Evolutionary conservation across 768 basidiomycete species (phyloP).

Genomic region (Lentinula boryana): DNA sequence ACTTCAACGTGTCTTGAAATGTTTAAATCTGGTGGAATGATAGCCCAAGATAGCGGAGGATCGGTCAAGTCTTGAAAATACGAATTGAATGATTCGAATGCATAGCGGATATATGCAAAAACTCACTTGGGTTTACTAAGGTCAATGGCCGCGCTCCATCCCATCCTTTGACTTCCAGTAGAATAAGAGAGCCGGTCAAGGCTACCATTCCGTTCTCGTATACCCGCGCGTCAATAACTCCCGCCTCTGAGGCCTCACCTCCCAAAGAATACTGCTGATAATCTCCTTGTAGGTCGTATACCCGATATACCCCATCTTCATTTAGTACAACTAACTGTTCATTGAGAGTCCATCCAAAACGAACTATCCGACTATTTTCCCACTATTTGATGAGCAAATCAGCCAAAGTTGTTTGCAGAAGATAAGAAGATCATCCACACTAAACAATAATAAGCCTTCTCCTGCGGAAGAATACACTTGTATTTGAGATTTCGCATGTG

Average conservation of each 20-base stretch:
- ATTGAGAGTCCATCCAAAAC: conserved; percentile 80
- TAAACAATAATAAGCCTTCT: conserved; percentile 58
- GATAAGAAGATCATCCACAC: conserved; percentile 48
- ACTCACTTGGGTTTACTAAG: conserved; percentile 70
- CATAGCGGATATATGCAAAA: not conserved
- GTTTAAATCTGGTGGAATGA: conserved; percentile 86
- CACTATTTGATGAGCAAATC: conserved; percentile 46
- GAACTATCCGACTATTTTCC: conserved; percentile 81
- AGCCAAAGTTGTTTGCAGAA: conserved; percentile 1
- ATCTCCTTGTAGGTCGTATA: conserved; percentile 84
- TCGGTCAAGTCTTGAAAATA: conserved; percentile 56
- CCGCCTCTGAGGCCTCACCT: conserved; percentile 72
- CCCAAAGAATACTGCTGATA: conserved; percentile 86
- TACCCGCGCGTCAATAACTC: conserved; percentile 79
- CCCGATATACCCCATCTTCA: conserved; percentile 86
- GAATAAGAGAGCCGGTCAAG: conserved; percentile 64
- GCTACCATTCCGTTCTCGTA: conserved; percentile 87
- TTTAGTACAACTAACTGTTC: conserved; percentile 81
- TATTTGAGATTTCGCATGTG: conserved; percentile 73
- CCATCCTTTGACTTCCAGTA: conserved; percentile 90
- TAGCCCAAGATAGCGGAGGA: conserved; percentile 79
- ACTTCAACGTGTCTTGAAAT: conserved; percentile 90
- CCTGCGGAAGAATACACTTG: conserved; percentile 87
- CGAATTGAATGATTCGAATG: not conserved
- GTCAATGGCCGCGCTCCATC: conserved; percentile 68